Conservation (phyloP, 129 eudicot genomes). For the Artemisia argyi region DNA sequence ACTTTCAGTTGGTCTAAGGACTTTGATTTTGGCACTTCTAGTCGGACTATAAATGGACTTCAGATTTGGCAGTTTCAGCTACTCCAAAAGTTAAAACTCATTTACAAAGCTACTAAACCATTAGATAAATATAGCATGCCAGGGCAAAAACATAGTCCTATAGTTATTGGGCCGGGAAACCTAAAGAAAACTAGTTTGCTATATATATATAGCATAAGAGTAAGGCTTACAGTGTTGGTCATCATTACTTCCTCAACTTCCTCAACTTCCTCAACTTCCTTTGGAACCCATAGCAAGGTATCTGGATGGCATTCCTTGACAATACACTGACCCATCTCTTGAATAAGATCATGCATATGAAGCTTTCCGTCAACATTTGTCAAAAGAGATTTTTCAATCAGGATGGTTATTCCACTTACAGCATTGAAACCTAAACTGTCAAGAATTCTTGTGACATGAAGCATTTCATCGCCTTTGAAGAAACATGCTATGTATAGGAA, state of each 20-base stretch:
- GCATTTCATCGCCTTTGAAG: neutral
- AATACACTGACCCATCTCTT: neutral
- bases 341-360: slow-evolving; percentile 6
- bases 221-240: neutral
- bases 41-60: no score
- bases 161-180: no score
- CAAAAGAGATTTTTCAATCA: neutral
- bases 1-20: no score
- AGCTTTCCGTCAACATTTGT: neutral
- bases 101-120: no score
- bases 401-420: neutral
- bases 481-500: neutral
- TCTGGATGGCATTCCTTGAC: neutral
- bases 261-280: neutral
- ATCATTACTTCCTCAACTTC: no score
- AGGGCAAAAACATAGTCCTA: no score
- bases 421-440: neutral
- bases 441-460: neutral
- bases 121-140: neutral
- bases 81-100: no score
- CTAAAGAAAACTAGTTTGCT: neutral
- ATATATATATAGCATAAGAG: no score
- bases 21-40: no score
- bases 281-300: neutral
- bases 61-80: no score